These are phyloP conservation scores for Chytriomyces confervae DNA, from an alignment of 192 early-diverging fungal species.

Conservation along the genomic window DNA sequence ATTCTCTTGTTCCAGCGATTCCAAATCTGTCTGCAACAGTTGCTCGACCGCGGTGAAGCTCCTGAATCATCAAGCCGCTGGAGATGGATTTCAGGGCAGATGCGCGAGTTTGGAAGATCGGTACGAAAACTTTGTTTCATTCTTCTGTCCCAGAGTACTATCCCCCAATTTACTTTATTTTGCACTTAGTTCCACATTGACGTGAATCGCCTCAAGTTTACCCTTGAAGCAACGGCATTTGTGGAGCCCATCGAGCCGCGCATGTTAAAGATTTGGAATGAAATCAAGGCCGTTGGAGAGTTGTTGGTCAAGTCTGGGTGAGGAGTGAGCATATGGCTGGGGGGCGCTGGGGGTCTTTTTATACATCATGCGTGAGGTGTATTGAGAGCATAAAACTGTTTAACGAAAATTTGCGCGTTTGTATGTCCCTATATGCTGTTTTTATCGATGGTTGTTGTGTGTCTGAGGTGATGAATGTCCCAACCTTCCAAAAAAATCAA, in stretches of 20 bases:
- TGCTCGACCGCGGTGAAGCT: slow-evolving; percentile 28
- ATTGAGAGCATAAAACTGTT: not conserved
- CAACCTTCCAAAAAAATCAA: no score
- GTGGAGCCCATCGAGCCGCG: slow-evolving; percentile 49
- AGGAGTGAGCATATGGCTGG: not conserved
- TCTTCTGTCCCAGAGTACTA: slow-evolving; percentile 19
- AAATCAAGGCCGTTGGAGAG: slow-evolving; percentile 44
- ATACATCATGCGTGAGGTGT: not conserved
- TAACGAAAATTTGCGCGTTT: not conserved
- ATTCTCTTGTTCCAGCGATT: slow-evolving; percentile 69
- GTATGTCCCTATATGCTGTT: not conserved
- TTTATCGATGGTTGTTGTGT: not conserved
- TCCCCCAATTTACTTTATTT: not conserved
- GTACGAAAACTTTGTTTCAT: slow-evolving; percentile 53
- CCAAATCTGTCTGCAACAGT: slow-evolving; percentile 41
- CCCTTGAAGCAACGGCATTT: slow-evolving; percentile 66
- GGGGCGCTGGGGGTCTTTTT: not conserved
- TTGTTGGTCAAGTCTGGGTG: slow-evolving; percentile 18
- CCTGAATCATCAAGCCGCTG: slow-evolving; percentile 42
- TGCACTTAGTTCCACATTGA: slow-evolving; percentile 62
- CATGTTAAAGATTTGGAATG: slow-evolving; percentile 55
- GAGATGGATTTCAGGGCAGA: slow-evolving; percentile 70
- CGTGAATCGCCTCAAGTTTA: slow-evolving; percentile 58
- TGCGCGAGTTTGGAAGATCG: slow-evolving; percentile 66
- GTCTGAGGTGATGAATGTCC: no score